phyloP scores from a whole-genome alignment of 306 rosid genomes.

The Pterocarpus santalinus region DNA sequence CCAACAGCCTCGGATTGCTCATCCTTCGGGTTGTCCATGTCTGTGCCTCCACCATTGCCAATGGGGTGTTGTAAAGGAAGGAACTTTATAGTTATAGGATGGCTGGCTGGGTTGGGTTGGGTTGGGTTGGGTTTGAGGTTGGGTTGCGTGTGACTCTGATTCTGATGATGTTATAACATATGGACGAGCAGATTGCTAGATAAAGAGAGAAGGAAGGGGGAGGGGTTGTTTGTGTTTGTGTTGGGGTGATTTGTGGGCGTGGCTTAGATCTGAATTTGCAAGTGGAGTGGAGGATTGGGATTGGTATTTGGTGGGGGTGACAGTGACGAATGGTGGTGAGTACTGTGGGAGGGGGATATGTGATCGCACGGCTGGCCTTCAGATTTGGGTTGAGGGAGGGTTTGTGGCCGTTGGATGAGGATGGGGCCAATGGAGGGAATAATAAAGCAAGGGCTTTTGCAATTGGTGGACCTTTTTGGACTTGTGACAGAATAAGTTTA shows the following conservation, averaged over 20 bases:
- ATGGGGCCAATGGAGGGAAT: conserved; percentile 30
- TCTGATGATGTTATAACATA: background rate
- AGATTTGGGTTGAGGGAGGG: conserved; percentile 29
- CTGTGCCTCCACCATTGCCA: conserved; percentile 88
- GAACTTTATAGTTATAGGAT: background rate
- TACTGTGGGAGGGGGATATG: background rate
- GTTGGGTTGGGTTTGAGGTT: no score
- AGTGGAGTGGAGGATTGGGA: background rate
- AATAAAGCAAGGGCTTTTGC: background rate
- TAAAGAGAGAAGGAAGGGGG: no score
- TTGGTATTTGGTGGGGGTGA: conserved; percentile 1
- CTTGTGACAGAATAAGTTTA: background rate
- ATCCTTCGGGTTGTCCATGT: conserved; percentile 90
- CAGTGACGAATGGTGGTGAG: background rate
- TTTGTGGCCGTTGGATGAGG: conserved; percentile 31
- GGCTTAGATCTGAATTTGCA: conserved; percentile 25
- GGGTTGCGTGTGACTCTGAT: no score
- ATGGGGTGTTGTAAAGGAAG: background rate
- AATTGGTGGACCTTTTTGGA: conserved; percentile 8
- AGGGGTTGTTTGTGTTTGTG: background rate
- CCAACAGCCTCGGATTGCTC: conserved; percentile 79
- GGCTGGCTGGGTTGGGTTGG: no score
- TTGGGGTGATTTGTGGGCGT: background rate
- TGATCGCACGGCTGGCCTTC: background rate
- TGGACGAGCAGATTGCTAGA: background rate